Evolutionary conservation across 2,329 filamentous ascomycete species (phyloP), one percentile per base, ranked within the genome.

Genomic region (Ceratocystis smalleyi): DNA sequence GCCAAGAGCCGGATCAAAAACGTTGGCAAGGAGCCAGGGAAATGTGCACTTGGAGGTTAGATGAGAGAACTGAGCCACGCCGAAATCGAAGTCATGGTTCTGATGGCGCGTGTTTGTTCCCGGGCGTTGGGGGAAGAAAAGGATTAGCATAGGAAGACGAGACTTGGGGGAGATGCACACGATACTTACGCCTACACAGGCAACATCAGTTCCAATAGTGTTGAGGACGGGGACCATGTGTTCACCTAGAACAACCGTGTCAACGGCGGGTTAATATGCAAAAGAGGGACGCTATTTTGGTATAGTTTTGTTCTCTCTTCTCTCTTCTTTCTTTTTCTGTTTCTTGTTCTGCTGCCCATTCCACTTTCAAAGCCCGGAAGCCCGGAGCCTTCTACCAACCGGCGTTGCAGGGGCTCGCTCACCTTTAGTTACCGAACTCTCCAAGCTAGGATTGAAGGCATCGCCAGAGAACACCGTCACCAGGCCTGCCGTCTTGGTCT

Each of bases 81-180:
- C 91, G 74, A 96, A 96, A 75, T 96, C 91, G 63, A 96, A 83
- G 72, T 96, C 91, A 73, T 96, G 91, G 72, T 96, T 96, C 81
- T 90, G 67, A 0, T 27, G 64, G 19, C 30, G 43, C 12, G 35
- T 40, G 10, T 40, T 40, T 40, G 10, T 40, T 40, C 10, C 35
- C 63, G 22, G 57, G 17, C 32, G 22, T 35, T 24, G 10, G 32
- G 5, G 30, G 61, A 19, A n/a, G 24, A 15, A 32, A 17, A 24
- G 10, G 32, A 32, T 27, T 30, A 24, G 45, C 24, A 47, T 60
- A 68, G 32, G 24, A 32, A 61, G 2, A 17, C 6, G 12, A n/a
- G 19, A 8, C 19, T 19, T n/a, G 24, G 24, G 24, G 6, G 32
- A 65, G n/a, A 22, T 47, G 10, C 19, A 47, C 45, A 8, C 67